Evolutionary conservation across 2,329 filamentous ascomycete species (phyloP).

Genomic region (Cyphellophora attinorum): DNA sequence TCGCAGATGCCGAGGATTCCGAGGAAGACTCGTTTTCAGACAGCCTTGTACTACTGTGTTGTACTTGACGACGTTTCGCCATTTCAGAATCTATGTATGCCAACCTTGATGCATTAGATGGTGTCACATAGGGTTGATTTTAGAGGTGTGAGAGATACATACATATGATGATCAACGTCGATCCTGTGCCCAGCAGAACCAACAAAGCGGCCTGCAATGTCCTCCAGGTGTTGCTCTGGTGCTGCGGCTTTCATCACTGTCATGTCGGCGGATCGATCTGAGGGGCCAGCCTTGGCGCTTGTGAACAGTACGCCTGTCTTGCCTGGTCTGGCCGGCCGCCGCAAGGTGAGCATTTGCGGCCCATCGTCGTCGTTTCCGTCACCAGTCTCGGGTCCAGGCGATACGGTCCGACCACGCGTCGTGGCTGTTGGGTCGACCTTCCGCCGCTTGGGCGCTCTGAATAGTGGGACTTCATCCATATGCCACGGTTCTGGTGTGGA

Average conservation of each 20-base stretch:
- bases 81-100: constrained; percentile 58
- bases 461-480: constrained; percentile 17
- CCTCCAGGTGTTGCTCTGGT: constrained; percentile 22
- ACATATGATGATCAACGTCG: constrained; percentile 56
- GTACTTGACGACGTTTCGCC: constrained; percentile 40
- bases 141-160: constrained; percentile 27
- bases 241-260: not conserved
- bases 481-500: too few species aligned
- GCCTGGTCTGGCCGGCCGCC: constrained; percentile 8
- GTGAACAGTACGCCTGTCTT: constrained; percentile 14
- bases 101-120: constrained; percentile 55
- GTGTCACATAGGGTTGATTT: constrained; percentile 3
- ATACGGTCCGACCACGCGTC: too few species aligned
- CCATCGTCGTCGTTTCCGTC: constrained; percentile 7
- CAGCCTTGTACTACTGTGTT: constrained; percentile 1
- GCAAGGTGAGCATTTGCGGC: constrained; percentile 3
- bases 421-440: too few species aligned
- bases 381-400: constrained; percentile 1
- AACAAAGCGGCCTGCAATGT: constrained; percentile 44
- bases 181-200: constrained; percentile 49
- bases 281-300: constrained; percentile 6
- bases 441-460: constrained; percentile 16
- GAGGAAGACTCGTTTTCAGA: constrained; percentile 17
- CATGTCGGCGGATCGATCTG: too few species aligned
- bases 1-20: too few species aligned